Evolutionary conservation across 768 basidiomycete genomes (phyloP).

Genomic region (Auriscalpium vulgare): DNA sequence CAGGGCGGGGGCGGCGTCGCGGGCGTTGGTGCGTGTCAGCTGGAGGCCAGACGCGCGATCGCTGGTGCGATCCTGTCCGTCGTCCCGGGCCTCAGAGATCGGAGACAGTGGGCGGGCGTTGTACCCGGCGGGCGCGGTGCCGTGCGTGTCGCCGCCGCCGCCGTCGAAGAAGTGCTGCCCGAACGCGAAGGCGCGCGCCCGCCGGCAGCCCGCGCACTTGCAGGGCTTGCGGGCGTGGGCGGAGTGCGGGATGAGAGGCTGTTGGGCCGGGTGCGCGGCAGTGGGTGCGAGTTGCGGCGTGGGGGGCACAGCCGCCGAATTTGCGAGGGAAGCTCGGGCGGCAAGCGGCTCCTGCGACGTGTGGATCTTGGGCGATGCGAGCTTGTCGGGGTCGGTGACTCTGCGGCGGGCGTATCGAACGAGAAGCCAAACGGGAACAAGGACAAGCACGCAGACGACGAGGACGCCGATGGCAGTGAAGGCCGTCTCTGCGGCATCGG

Average conservation of each 20-base stretch:
- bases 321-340: neutral
- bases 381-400: neutral
- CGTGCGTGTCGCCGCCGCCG: neutral
- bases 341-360: neutral
- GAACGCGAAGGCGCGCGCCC: neutral
- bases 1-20: neutral
- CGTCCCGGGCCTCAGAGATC: neutral
- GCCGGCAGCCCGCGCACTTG: neutral
- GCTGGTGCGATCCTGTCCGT: neutral
- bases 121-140: neutral
- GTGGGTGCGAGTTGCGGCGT: neutral
- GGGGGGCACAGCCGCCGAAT: neutral
- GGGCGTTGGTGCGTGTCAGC: neutral
- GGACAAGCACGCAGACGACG: neutral
- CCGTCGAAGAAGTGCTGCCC: neutral
- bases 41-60: neutral
- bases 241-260: neutral
- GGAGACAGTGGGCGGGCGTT: slow-evolving; percentile 1
- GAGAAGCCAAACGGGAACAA: neutral
- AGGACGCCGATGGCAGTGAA: neutral
- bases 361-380: neutral
- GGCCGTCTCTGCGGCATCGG: neutral
- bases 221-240: neutral
- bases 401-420: neutral
- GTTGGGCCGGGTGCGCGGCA: neutral